Base-by-base conservation (phyloP, 192 early-diverging fungal species). In the Radiomyces spectabilis region DNA sequence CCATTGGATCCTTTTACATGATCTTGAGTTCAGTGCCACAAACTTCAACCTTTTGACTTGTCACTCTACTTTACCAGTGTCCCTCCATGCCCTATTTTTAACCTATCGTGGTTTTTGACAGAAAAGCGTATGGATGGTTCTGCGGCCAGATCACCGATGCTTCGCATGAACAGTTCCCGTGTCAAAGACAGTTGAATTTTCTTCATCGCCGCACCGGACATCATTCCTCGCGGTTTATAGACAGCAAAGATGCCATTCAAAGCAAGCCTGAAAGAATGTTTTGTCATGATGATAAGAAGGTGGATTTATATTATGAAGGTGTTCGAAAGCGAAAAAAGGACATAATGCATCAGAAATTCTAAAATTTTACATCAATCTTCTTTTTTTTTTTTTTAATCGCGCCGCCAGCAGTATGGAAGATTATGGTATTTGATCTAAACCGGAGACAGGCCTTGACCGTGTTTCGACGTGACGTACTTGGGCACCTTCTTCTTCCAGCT, bases 71-170 rank as follows among this genome's bases (percentile, higher is more conserved):
- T 29, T 56, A 64, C 62, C 26, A 80, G 33, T 2, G 78, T 80
- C 4, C 78, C 78, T 7, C 78, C 78, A 58, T 80, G 78, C 2
- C 78, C 78, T 58, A 80, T 61, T 44, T 80, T n/a, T n/a, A n/a
- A n/a, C n/a, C n/a, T n/a, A n/a, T n/a, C n/a, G n/a, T n/a, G n/a
- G n/a, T n/a, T n/a, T n/a, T n/a, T n/a, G n/a, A n/a, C n/a, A n/a
- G n/a, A n/a, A n/a, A n/a, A n/a, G n/a, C n/a, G n/a, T n/a, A n/a
- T n/a, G n/a, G n/a, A n/a, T n/a, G n/a, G n/a, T n/a, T n/a, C n/a
- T n/a, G n/a, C n/a, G n/a, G n/a, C n/a, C n/a, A n/a, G n/a, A n/a
- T n/a, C n/a, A n/a, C n/a, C n/a, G n/a, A n/a, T n/a, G n/a, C n/a
- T n/a, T n/a, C n/a, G n/a, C n/a, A n/a, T n/a, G n/a, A n/a, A n/a